phyloP scores from a whole-genome alignment of 495 filamentous ascomycete genomes.

The Tetracladium setigerum region DNA sequence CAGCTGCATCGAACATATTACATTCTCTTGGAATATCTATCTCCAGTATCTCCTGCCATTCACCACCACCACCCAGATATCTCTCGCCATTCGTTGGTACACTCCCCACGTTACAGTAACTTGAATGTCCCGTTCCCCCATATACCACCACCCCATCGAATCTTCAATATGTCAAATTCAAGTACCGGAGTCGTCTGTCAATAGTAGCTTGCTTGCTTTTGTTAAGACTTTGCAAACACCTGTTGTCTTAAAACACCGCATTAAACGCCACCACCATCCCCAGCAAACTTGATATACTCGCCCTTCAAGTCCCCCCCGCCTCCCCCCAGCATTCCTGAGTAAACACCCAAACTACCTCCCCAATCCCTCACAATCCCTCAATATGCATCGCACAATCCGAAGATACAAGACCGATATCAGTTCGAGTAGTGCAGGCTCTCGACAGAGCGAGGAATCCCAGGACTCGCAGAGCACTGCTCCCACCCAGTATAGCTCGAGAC shows the following conservation, averaged over 20 bases:
- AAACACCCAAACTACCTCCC: not conserved
- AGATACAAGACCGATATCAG: conserved; percentile 22
- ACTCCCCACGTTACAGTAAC: no score
- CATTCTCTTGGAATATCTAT: conserved; percentile 5
- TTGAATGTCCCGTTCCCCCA: not conserved
- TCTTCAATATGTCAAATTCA: conserved; percentile 12
- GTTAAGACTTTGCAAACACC: not conserved
- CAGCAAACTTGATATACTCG: not conserved
- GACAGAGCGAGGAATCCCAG: conserved; percentile 55
- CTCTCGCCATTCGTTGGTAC: not conserved
- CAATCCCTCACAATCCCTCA: not conserved
- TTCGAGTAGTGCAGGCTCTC: conserved; percentile 49
- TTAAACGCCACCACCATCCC: not conserved
- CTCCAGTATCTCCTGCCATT: not conserved
- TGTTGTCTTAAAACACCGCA: not conserved
- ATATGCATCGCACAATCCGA: conserved; percentile 10
- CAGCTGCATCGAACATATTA: not conserved
- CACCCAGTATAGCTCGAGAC: conserved; percentile 52
- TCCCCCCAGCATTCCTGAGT: not conserved
- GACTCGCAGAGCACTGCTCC: conserved; percentile 61
- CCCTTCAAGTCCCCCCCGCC: not conserved
- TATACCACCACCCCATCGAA: not conserved
- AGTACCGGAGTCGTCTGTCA: conserved; percentile 1
- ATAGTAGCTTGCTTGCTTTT: conserved; percentile 2
- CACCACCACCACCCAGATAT: conserved; percentile 12